Percentiles rank a stretch among this genome's conserved stretches.
Evolutionary conservation across 2,329 filamentous ascomycete genomes (phyloP).

Genomic region (Colletotrichum abscissum): DNA sequence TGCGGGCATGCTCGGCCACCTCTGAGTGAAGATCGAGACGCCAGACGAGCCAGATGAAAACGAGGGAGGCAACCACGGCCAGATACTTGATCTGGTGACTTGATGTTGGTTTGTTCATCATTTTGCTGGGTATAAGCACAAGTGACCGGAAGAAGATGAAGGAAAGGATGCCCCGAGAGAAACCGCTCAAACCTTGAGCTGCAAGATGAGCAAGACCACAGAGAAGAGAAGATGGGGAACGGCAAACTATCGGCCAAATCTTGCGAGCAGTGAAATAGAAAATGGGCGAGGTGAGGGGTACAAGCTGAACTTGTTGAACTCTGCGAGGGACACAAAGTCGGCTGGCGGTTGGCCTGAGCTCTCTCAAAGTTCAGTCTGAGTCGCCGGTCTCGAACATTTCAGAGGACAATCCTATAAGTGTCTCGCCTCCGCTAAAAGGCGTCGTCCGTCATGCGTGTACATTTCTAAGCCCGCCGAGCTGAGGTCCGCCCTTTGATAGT

Average conservation of each 20-base stretch:
- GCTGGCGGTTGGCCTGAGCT: background rate
- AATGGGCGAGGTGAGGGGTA: background rate
- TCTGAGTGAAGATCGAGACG: conserved; percentile 12
- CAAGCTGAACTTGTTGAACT: background rate
- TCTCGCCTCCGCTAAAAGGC: background rate
- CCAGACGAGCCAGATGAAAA: conserved; percentile 34
- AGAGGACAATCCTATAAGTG: background rate
- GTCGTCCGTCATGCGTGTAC: background rate
- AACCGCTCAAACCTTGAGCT: background rate
- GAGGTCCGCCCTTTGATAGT: background rate
- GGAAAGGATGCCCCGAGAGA: background rate
- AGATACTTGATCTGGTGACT: conserved; percentile 27
- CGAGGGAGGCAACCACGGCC: conserved; percentile 7
- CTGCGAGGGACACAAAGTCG: background rate
- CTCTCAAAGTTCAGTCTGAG: background rate
- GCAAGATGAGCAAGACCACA: background rate
- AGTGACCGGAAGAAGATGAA: background rate
- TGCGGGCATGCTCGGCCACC: conserved; percentile 11
- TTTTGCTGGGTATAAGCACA: background rate
- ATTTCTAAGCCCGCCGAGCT: background rate
- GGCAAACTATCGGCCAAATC: background rate
- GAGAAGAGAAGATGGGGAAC: background rate
- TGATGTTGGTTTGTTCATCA: conserved; percentile 10
- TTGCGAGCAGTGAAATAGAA: background rate
- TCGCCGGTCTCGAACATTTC: background rate